Percentiles rank a stretch among this genome's conserved stretches.
phyloP scores from a whole-genome alignment of 148 eudicot species.

The Rhododendron ferrugineum region DNA sequence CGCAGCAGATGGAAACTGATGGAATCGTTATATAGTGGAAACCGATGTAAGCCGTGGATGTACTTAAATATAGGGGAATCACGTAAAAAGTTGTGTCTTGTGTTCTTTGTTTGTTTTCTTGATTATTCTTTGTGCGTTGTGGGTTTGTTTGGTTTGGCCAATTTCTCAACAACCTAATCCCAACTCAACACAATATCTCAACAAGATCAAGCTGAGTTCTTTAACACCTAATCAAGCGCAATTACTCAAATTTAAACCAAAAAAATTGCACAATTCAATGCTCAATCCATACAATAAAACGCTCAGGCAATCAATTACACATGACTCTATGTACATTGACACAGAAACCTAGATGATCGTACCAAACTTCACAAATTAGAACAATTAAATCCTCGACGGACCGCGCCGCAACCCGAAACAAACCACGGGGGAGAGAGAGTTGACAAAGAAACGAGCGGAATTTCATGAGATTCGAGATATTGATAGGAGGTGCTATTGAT shows the following conservation, averaged over 20 bases:
- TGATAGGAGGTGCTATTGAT: neutral
- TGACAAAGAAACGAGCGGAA: neutral
- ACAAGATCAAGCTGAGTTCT: neutral
- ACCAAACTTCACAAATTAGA: neutral
- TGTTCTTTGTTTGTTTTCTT: neutral
- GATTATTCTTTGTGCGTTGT: neutral
- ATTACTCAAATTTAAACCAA: neutral
- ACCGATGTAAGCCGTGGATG: too few species aligned
- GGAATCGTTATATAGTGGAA: neutral
- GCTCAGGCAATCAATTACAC: neutral
- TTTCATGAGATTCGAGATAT: neutral
- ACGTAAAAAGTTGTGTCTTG: neutral
- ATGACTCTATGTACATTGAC: neutral
- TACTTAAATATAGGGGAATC: neutral
- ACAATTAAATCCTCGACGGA: neutral
- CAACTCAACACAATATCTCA: neutral
- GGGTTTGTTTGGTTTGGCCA: neutral
- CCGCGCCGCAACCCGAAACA: too few species aligned
- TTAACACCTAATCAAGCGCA: neutral
- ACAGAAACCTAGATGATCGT: neutral
- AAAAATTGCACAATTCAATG: neutral
- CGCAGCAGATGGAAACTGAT: neutral
- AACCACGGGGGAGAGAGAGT: neutral
- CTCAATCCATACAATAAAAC: neutral
- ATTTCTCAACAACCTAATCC: neutral